Evolutionary conservation across 176 grass and related monocot genomes (phyloP).

Genomic region (Calamus simplicifolius): DNA sequence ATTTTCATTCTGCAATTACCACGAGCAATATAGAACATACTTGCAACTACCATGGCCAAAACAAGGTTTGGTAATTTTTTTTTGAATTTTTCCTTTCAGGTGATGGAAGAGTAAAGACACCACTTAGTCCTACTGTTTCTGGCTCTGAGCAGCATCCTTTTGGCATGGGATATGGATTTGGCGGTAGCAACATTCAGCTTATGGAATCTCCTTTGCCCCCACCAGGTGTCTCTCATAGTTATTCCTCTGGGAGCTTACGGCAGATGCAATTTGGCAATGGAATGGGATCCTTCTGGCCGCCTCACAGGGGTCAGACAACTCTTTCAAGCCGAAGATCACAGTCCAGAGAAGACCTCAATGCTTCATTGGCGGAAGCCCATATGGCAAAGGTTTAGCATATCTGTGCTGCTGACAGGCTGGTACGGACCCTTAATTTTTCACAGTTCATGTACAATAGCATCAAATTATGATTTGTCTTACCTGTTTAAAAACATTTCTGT

Average conservation of each 20-base stretch:
- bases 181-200: constrained; percentile 59
- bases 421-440: constrained; percentile 4
- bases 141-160: constrained; percentile 81
- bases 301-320: constrained; percentile 68
- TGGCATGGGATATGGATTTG: constrained; percentile 57
- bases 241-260: constrained; percentile 89
- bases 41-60: no score
- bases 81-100: constrained; percentile 27
- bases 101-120: constrained; percentile 76
- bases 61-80: neutral
- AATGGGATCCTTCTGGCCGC: constrained; percentile 35
- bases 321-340: constrained; percentile 85
- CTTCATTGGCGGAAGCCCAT: constrained; percentile 66
- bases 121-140: constrained; percentile 80
- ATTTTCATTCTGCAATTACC: no score
- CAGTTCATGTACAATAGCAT: no score
- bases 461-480: no score
- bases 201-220: constrained; percentile 64
- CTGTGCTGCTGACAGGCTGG: neutral
- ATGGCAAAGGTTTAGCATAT: constrained; percentile 55
- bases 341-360: constrained; percentile 92
- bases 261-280: constrained; percentile 84
- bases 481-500: no score
- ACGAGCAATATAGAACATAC: no score
- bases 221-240: constrained; percentile 68